phyloP scores from a whole-genome alignment of 1,284 basidiomycete genomes.

The Porogramme epimiltina region DNA sequence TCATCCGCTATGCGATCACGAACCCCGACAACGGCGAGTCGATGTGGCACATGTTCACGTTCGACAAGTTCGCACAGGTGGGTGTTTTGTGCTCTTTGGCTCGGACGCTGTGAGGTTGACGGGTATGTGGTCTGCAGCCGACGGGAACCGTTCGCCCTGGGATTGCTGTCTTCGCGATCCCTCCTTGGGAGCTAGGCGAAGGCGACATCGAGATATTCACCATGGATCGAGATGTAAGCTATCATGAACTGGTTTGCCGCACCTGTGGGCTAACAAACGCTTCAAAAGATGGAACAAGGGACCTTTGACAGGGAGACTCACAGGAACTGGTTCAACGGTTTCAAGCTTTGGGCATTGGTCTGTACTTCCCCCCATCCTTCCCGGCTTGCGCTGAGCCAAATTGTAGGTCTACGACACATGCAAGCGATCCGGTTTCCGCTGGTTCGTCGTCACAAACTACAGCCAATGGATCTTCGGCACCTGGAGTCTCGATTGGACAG shows the following conservation, averaged over 20 bases:
- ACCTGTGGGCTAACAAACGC: not conserved
- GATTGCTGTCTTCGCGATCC: conserved; percentile 11
- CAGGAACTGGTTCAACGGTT: conserved; percentile 6
- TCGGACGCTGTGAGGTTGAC: too few relatives aligned
- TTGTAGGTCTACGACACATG: conserved; percentile 15
- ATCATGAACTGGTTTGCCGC: not conserved
- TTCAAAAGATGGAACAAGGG: conserved; percentile 1
- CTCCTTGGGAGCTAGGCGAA: conserved; percentile 12
- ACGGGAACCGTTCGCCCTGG: conserved; percentile 3
- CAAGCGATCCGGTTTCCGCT: conserved; percentile 9
- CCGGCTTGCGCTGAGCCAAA: too few relatives aligned
- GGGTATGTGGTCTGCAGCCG: too few relatives aligned
- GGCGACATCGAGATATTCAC: conserved; percentile 15
- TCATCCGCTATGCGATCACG: not conserved
- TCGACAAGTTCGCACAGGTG: too few relatives aligned
- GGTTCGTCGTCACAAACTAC: conserved; percentile 20
- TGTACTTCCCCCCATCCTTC: not conserved
- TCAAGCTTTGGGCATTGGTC: conserved; percentile 16
- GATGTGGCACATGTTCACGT: conserved; percentile 6
- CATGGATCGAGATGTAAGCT: conserved; percentile 3
- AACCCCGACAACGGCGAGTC: not conserved
- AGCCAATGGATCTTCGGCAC: conserved; percentile 19
- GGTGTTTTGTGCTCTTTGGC: too few relatives aligned
- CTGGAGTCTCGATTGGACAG: conserved; percentile 15
- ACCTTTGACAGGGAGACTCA: conserved; percentile 9